phyloP scores from a whole-genome alignment of 208 protist species.

The Vickermania spadyakhi region DNA sequence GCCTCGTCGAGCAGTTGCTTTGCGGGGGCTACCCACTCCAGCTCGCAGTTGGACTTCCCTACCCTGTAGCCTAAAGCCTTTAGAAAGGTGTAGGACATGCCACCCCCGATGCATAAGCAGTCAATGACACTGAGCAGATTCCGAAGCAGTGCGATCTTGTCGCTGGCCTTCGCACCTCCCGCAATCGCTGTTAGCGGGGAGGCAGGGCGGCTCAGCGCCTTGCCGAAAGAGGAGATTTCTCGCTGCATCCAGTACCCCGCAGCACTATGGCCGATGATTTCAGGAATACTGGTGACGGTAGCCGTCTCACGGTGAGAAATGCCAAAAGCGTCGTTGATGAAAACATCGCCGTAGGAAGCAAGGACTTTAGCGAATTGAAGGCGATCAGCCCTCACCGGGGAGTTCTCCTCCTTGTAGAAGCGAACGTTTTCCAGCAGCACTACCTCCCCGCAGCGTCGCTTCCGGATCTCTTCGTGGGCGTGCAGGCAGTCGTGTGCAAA shows the following conservation, averaged over 20 bases:
- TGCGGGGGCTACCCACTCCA: slow-evolving; percentile 69
- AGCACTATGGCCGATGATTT: slow-evolving; percentile 75
- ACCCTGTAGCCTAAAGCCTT: slow-evolving; percentile 85
- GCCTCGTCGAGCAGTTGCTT: slow-evolving; percentile 92
- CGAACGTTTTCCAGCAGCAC: slow-evolving; percentile 99
- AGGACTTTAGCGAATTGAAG: slow-evolving; percentile 85
- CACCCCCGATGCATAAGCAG: slow-evolving; percentile 98
- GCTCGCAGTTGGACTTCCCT: slow-evolving; percentile 95
- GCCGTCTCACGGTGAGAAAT: slow-evolving; percentile 97
- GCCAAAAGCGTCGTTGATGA: slow-evolving; percentile 99
- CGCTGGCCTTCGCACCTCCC: slow-evolving; percentile 96
- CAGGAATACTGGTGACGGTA: slow-evolving; percentile 82
- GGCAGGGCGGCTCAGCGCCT: slow-evolving; percentile 78
- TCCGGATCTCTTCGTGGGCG: slow-evolving; percentile 41
- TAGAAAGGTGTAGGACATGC: slow-evolving; percentile 98
- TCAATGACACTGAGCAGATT: slow-evolving; percentile 98
- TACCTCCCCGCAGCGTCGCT: slow-evolving; percentile 74
- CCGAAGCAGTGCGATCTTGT: slow-evolving; percentile 99
- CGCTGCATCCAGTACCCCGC: slow-evolving; percentile 98
- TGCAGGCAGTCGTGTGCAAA: slow-evolving; percentile 78
- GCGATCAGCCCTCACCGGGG: slow-evolving; percentile 67
- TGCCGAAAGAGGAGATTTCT: slow-evolving; percentile 98
- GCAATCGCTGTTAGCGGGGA: slow-evolving; percentile 95
- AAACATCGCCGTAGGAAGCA: slow-evolving; percentile 94
- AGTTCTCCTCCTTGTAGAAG: slow-evolving; percentile 98